Percentiles rank a stretch among this genome's conserved stretches.
Evolutionary conservation across 768 basidiomycete genomes (phyloP).

Genomic region (Tylopilus subfusipes): DNA sequence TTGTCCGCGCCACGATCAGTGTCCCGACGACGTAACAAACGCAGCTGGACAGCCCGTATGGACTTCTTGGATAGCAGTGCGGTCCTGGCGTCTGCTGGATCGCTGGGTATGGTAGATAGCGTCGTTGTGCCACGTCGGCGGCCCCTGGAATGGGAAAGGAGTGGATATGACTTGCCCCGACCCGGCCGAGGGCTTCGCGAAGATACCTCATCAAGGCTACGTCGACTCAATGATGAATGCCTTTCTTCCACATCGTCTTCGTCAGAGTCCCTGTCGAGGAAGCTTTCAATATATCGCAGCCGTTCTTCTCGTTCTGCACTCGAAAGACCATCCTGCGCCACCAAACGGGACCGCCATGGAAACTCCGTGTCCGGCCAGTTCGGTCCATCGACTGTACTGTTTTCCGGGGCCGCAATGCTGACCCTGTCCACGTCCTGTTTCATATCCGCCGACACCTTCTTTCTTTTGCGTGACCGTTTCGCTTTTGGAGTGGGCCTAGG

Average conservation of each 20-base stretch:
- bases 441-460: constrained; percentile 34
- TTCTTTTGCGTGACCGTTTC: constrained; percentile 50
- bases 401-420: constrained; percentile 20
- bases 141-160: constrained; percentile 41
- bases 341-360: constrained; percentile 68
- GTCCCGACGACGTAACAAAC: constrained; percentile 41
- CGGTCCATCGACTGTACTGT: constrained; percentile 45
- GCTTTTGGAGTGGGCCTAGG: constrained; percentile 35
- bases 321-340: constrained; percentile 49
- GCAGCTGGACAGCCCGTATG: constrained; percentile 56
- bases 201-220: constrained; percentile 14
- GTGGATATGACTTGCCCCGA: constrained; percentile 59
- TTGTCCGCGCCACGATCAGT: constrained; percentile 34
- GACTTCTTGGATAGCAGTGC: constrained; percentile 72
- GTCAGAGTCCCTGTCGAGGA: constrained; percentile 72
- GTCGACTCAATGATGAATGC: constrained; percentile 8
- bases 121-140: constrained; percentile 10
- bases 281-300: constrained; percentile 63
- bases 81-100: constrained; percentile 73
- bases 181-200: constrained; percentile 31
- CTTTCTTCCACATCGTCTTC: constrained; percentile 37
- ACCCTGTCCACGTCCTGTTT: constrained; percentile 16
- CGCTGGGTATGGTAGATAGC: constrained; percentile 47
- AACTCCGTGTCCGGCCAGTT: constrained; percentile 80
- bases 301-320: constrained; percentile 58